phyloP scores from a whole-genome alignment of 371 early-diverging fungal genomes.

The Mucor saturninus region DNA sequence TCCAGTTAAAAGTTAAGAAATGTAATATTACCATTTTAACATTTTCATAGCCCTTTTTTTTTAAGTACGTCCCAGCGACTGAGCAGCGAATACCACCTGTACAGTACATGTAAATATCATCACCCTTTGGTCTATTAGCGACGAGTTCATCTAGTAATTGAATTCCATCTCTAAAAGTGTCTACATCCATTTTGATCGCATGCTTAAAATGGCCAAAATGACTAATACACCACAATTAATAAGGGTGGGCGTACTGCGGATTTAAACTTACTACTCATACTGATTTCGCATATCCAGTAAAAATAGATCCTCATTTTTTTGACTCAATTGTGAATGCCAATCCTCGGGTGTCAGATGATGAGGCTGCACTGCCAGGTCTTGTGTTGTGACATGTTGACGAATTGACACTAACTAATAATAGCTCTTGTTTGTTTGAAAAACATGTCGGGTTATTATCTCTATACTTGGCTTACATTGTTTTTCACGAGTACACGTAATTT shows the following conservation, averaged over 20 bases:
- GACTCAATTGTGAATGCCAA: conserved; percentile 67
- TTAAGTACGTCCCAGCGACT: conserved; percentile 73
- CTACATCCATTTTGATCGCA: conserved; percentile 72
- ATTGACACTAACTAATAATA: conserved; percentile 58
- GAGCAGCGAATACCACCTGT: conserved; percentile 86
- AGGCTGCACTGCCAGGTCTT: conserved; percentile 61
- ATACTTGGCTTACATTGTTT: conserved; percentile 49
- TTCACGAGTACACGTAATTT: conserved; percentile 68
- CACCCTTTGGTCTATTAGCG: conserved; percentile 30
- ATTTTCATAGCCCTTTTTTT: conserved; percentile 64
- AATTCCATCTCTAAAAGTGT: conserved; percentile 73
- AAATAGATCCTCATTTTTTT: conserved; percentile 33
- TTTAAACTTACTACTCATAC: conserved; percentile 67
- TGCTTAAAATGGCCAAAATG: conserved; percentile 71
- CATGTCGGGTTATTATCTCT: conserved; percentile 1
- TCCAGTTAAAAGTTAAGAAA: background rate
- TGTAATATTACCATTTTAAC: conserved; percentile 63
- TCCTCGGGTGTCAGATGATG: conserved; percentile 63
- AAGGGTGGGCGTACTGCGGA: background rate
- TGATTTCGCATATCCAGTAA: conserved; percentile 82
- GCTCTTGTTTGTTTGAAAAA: background rate
- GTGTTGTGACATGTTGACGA: conserved; percentile 47
- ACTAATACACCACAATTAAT: conserved; percentile 29
- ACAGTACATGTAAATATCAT: conserved; percentile 83
- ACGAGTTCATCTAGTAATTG: conserved; percentile 38